A percentile compares a stretch with the other conserved stretches of the same genome.
Evolutionary conservation across 306 rosid species (phyloP).

Genomic region (Vigna trinervia): DNA sequence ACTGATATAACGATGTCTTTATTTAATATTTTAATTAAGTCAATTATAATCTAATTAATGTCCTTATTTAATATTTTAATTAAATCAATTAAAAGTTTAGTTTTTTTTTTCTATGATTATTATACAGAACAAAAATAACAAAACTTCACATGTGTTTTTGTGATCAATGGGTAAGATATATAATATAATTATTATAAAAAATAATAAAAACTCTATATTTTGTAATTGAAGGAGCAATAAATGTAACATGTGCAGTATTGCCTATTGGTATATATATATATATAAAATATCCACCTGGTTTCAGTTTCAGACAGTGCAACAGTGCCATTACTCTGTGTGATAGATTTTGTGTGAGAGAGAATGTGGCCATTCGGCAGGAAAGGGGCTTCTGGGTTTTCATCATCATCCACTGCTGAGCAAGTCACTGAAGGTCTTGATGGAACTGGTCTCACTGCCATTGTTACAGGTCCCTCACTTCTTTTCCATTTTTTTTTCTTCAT

Average conservation of each 20-base stretch:
- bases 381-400: slow-evolving; percentile 83
- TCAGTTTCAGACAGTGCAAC: not conserved
- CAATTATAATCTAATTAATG: no score
- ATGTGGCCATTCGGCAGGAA: slow-evolving; percentile 77
- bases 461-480: slow-evolving; percentile 61
- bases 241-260: not conserved
- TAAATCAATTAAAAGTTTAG: no score
- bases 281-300: not conserved
- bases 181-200: no score
- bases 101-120: no score
- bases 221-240: not conserved
- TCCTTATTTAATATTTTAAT: no score
- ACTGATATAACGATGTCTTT: no score
- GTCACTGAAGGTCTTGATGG: slow-evolving; percentile 84
- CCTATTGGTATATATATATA: no score
- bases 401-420: slow-evolving; percentile 74
- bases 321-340: not conserved
- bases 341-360: not conserved
- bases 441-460: slow-evolving; percentile 81
- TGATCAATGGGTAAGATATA: no score
- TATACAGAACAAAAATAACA: no score
- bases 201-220: no score
- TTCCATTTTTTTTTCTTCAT: not conserved
- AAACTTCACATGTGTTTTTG: no score
- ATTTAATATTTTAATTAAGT: no score